These are phyloP conservation scores for Vanilla planifolia DNA, from an alignment of 106 monocot genomes.

Conservation along the genomic window DNA sequence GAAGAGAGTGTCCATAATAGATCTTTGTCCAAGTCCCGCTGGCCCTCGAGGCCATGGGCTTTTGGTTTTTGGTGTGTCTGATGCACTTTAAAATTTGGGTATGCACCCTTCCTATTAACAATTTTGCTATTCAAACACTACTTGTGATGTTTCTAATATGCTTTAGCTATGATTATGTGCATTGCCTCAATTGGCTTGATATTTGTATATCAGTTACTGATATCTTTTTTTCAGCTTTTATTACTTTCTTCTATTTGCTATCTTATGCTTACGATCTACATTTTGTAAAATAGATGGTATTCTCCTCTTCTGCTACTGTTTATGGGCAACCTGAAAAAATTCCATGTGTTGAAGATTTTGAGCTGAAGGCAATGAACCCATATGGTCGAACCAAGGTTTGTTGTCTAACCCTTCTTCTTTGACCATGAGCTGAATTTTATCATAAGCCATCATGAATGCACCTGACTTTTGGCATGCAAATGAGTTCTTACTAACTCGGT, in stretches of 20 bases:
- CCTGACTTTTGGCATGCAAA: neutral
- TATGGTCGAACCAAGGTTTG: conserved; percentile 86
- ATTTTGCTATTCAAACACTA: too few species aligned
- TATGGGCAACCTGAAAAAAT: conserved; percentile 87
- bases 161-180: too few species aligned
- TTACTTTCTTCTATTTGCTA: neutral
- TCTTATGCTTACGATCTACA: neutral
- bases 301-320: conserved; percentile 86
- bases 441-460: neutral
- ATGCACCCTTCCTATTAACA: too few species aligned
- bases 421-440: neutral
- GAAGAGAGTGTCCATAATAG: too few species aligned
- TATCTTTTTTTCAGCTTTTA: too few species aligned
- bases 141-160: too few species aligned
- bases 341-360: conserved; percentile 79
- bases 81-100: too few species aligned
- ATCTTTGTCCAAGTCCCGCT: too few species aligned
- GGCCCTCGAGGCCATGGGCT: too few species aligned
- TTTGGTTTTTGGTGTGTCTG: too few species aligned
- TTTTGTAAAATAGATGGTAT: conserved; percentile 52
- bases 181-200: too few species aligned
- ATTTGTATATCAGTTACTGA: too few species aligned
- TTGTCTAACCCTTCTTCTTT: neutral
- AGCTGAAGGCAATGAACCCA: conserved; percentile 80
- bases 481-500: neutral